Evolutionary conservation across 1,284 basidiomycete species (phyloP), one percentile per base, ranked within the genome.

Genomic region (Papiliotrema flavescens): DNA sequence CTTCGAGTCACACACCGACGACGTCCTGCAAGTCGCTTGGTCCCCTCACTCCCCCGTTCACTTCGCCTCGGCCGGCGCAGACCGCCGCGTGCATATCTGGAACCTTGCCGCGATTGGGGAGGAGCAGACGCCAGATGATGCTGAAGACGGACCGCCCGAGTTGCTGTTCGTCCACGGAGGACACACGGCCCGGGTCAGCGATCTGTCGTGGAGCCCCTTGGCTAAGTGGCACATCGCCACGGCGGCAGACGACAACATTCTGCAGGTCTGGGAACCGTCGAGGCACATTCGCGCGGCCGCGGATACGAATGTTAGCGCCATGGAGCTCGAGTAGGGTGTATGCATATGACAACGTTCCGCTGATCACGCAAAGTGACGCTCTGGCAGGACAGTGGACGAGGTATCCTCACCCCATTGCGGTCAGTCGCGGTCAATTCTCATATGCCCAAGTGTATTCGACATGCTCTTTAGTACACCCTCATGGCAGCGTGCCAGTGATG

Each of bases 111-210:
- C 88, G 62, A 97, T 98, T 61, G 95, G 95, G 1, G 85, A 88
- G 49, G 96, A 98, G 76, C 95, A 98, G 75, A 91, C 90, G 0
- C 94, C 95, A 2, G 95, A 98, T 65, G 95, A 98, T 70, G 90
- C 92, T 49, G 96, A 98, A 75, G 95, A 98, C 70, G 95, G 96
- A 7, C 62, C 96, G 3, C 94, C 95, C 3, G 93, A 97, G 75
- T 78, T 96, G 55, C 78, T 96, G 61, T 97, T 97, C 73, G 83
- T 95, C 45, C 92, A 96, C 65, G 92, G 93, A 64, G 90, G 89
- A 32, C 78, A 76, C 64, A 79, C 75, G 8, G 61, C 73, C 34
- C 71, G 76, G 56, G 70, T 76, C 37, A 74, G 73, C 47, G 78
- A 79, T 62, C 56, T 79, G n/a, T 69, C 66, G 17, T 79, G 78